phyloP scores from a whole-genome alignment of 495 filamentous ascomycete genomes.

The Letharia columbiana region DNA sequence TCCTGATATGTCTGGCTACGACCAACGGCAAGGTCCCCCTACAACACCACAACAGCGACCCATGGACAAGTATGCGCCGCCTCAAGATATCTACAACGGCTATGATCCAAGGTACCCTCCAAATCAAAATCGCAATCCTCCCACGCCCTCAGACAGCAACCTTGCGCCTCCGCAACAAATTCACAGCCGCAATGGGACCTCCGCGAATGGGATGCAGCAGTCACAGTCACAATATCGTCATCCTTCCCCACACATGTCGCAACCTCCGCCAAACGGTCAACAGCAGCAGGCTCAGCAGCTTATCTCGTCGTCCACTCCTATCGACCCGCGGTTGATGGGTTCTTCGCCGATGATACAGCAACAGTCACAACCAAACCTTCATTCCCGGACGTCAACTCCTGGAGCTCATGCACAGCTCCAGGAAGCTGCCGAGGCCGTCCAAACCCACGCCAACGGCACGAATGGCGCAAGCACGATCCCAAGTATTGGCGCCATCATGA shows the following conservation, averaged over 20 bases:
- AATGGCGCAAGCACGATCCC: conserved; percentile 37
- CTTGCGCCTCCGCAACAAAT: conserved; percentile 10
- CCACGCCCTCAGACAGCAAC: conserved; percentile 5
- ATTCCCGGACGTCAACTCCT: conserved; percentile 14
- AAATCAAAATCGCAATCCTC: conserved; percentile 10
- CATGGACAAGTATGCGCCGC: conserved; percentile 16
- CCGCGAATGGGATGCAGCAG: conserved; percentile 17
- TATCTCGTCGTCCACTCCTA: conserved; percentile 21
- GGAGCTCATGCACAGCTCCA: conserved; percentile 15
- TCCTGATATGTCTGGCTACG: conserved; percentile 11
- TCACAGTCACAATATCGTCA: conserved; percentile 14
- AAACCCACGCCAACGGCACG: conserved; percentile 14
- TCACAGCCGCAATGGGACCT: conserved; percentile 7
- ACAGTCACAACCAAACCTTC: conserved; percentile 3
- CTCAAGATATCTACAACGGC: conserved; percentile 11
- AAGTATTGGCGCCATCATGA: conserved; percentile 45
- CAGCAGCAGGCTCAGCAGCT: conserved; percentile 17
- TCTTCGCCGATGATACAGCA: conserved; percentile 17
- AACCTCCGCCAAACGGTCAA: conserved; percentile 16
- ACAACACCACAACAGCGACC: conserved; percentile 11
- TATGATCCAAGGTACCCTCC: conserved; percentile 17
- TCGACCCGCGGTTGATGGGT: conserved; percentile 26
- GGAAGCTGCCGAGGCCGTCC: conserved; percentile 8
- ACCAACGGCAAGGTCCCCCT: conserved; percentile 11
- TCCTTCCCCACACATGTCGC: conserved; percentile 17